phyloP scores from a whole-genome alignment of 176 grass and related monocot species.

The Typha latifolia region DNA sequence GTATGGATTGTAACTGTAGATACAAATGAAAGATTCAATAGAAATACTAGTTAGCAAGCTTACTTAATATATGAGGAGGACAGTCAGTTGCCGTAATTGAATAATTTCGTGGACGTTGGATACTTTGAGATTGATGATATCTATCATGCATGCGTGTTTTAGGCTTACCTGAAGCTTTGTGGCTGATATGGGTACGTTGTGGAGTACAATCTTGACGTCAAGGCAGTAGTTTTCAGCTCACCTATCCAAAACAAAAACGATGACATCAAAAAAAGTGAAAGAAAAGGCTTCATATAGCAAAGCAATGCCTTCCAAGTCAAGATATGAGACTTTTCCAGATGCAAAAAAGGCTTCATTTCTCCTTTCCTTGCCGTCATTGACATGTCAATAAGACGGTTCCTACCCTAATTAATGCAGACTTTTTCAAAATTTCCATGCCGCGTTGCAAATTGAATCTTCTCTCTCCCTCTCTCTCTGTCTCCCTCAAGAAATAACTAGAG shows the following conservation, averaged over 20 bases:
- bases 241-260: conserved; percentile 11
- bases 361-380: background rate
- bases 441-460: conserved; percentile 11
- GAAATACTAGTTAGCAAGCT: too few species aligned
- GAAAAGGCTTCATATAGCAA: background rate
- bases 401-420: conserved; percentile 15
- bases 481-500: background rate
- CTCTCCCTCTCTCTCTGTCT: background rate
- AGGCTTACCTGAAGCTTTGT: background rate
- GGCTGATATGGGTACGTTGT: conserved; percentile 32
- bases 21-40: too few species aligned
- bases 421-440: background rate
- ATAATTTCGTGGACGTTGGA: too few species aligned
- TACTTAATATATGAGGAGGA: too few species aligned
- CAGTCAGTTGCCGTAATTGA: too few species aligned
- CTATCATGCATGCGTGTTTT: conserved; percentile 1
- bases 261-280: conserved; percentile 25
- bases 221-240: conserved; percentile 36
- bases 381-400: conserved; percentile 28
- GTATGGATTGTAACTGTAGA: too few species aligned
- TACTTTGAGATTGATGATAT: background rate
- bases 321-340: background rate
- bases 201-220: conserved; percentile 27
- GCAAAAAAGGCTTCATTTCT: background rate
- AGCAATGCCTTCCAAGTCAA: too few species aligned